Conservation (phyloP, 2,329 filamentous ascomycete species). For the Pseudofabraea citricarpa region DNA sequence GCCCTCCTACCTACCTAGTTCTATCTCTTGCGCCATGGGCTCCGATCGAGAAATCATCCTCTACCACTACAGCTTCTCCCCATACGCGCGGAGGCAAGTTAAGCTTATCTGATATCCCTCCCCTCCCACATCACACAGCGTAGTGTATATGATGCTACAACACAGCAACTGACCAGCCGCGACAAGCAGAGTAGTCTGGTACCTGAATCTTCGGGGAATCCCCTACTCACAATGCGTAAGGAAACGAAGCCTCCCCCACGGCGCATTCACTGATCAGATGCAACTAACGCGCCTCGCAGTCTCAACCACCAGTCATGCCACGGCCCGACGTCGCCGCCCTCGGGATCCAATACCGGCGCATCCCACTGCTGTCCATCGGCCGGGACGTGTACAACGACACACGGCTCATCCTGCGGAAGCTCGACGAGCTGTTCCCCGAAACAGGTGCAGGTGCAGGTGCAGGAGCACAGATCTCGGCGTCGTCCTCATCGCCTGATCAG, state of each 20-base stretch:
- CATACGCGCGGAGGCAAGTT: slow-evolving; percentile 47
- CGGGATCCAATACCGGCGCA: slow-evolving; percentile 63
- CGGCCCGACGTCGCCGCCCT: slow-evolving; percentile 59
- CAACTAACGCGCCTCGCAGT: too few species aligned
- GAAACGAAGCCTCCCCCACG: too few species aligned
- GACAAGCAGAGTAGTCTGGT: slow-evolving; percentile 51
- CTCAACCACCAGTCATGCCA: slow-evolving; percentile 62
- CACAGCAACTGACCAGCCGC: background rate
- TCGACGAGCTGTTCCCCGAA: slow-evolving; percentile 51
- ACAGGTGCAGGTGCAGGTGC: slow-evolving; percentile 29
- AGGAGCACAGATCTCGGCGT: slow-evolving; percentile 23
- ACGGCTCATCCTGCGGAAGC: slow-evolving; percentile 60
- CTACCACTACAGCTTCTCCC: slow-evolving; percentile 62
- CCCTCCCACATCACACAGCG: too few species aligned
- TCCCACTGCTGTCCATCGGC: slow-evolving; percentile 63
- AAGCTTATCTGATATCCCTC: too few species aligned
- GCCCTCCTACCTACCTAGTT: too few species aligned
- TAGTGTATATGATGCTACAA: background rate
- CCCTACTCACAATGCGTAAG: slow-evolving; percentile 63
- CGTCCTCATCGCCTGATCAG: slow-evolving; percentile 33
- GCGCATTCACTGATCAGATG: too few species aligned
- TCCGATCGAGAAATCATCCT: slow-evolving; percentile 36
- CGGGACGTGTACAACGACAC: slow-evolving; percentile 66
- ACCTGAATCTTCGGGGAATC: slow-evolving; percentile 61
- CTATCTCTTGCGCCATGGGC: too few species aligned